Evolutionary conservation across 257 asterid genomes (phyloP).

Genomic region (Jaltomata sinuosa): DNA sequence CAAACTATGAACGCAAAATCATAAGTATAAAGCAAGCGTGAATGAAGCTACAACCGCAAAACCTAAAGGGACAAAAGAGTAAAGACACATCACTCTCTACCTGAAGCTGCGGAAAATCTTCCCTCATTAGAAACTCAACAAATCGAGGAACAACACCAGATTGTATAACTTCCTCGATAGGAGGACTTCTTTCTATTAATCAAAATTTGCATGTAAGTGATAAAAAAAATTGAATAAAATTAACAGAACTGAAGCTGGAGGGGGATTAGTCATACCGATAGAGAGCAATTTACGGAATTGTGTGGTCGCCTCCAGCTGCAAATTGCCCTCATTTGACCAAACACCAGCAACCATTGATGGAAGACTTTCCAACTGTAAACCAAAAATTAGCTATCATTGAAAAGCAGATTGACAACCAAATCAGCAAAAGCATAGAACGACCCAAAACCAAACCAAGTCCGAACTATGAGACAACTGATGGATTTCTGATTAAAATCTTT

Average conservation of each 20-base stretch:
- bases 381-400: not conserved
- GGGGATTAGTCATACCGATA: slow-evolving; percentile 35
- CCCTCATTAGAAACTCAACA: slow-evolving; percentile 75
- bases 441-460: not conserved
- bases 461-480: not conserved
- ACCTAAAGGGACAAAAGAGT: not conserved
- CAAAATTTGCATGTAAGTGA: not conserved
- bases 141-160: slow-evolving; percentile 93
- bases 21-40: not conserved
- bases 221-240: not conserved
- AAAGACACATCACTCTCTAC: slow-evolving; percentile 19
- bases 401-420: not conserved
- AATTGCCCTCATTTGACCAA: slow-evolving; percentile 49
- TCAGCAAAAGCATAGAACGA: not conserved
- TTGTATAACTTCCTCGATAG: slow-evolving; percentile 90
- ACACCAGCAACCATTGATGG: slow-evolving; percentile 69
- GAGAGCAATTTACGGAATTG: slow-evolving; percentile 84
- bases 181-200: slow-evolving; percentile 74
- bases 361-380: slow-evolving; percentile 74
- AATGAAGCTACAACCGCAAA: not conserved
- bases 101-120: slow-evolving; percentile 83
- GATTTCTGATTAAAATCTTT: not conserved
- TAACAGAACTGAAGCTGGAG: not conserved
- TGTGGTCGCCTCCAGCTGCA: slow-evolving; percentile 81
- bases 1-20: slow-evolving; percentile 40